Conservation (phyloP, 208 protist species). For the Acanthamoeba healyi region DNA sequence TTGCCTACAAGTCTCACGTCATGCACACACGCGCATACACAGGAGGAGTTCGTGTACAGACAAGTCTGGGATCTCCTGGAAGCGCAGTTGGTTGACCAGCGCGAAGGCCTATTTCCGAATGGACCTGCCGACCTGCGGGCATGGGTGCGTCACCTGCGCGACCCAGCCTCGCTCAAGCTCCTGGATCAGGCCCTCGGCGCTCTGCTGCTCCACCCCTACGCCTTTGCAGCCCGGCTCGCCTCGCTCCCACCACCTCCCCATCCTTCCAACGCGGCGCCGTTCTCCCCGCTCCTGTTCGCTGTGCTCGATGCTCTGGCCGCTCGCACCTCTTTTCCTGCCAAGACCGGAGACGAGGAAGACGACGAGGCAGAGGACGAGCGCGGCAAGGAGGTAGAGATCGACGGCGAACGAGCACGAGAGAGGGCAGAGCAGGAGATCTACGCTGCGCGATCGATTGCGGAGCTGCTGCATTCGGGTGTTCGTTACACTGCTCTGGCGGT, state of each 20-base stretch:
- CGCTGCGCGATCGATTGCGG: background rate
- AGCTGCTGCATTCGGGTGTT: background rate
- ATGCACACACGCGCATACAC: background rate
- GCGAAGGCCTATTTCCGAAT: background rate
- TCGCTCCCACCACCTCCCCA: background rate
- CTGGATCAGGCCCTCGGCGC: background rate
- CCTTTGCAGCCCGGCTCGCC: background rate
- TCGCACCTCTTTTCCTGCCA: background rate
- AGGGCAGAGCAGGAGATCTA: background rate
- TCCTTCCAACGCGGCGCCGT: background rate
- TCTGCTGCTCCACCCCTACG: background rate
- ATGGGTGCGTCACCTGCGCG: background rate
- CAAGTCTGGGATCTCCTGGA: background rate
- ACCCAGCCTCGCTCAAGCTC: background rate
- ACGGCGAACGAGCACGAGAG: background rate
- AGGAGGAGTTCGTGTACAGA: background rate
- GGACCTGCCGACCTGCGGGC: background rate
- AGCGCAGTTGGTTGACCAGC: background rate
- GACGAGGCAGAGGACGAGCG: background rate
- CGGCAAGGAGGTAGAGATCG: background rate
- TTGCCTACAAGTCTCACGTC: background rate
- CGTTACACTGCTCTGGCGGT: background rate
- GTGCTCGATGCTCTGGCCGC: background rate
- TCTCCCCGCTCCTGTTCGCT: background rate
- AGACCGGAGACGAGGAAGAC: background rate